Percentiles rank a stretch among this genome's conserved stretches.
Conservation (phyloP, 2,329 filamentous ascomycete genomes). For the Nemania diffusa region DNA sequence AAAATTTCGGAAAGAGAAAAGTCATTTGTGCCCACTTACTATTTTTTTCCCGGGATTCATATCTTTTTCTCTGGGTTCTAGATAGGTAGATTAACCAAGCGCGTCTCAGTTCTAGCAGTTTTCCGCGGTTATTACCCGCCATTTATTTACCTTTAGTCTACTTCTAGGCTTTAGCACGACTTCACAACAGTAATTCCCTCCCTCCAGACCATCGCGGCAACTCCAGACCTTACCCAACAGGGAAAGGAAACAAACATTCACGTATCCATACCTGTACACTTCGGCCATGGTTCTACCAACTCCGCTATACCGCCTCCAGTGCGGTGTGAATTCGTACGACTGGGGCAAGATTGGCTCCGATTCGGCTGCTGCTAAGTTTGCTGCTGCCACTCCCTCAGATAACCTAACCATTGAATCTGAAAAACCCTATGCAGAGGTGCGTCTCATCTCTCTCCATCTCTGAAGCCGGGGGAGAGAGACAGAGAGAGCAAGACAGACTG, state of each 20-base stretch:
- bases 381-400: slow-evolving; percentile 80
- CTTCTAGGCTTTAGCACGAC: neutral
- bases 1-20: neutral
- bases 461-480: neutral
- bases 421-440: slow-evolving; percentile 93
- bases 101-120: neutral
- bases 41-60: no score
- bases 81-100: no score
- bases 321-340: slow-evolving; percentile 97
- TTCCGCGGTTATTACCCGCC: no score
- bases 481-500: slow-evolving; percentile 2
- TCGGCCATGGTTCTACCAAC: slow-evolving; percentile 67
- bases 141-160: neutral
- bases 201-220: neutral
- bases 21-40: no score
- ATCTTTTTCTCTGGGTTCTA: no score
- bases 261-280: neutral
- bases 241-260: neutral
- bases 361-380: slow-evolving; percentile 90
- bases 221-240: neutral
- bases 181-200: neutral
- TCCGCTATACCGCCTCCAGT: slow-evolving; percentile 85
- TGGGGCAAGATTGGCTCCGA: slow-evolving; percentile 94
- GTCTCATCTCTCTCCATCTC: slow-evolving; percentile 36
- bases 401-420: slow-evolving; percentile 83